phyloP scores from a whole-genome alignment of 2,329 filamentous ascomycete genomes.

The Diaporthe longicolla region DNA sequence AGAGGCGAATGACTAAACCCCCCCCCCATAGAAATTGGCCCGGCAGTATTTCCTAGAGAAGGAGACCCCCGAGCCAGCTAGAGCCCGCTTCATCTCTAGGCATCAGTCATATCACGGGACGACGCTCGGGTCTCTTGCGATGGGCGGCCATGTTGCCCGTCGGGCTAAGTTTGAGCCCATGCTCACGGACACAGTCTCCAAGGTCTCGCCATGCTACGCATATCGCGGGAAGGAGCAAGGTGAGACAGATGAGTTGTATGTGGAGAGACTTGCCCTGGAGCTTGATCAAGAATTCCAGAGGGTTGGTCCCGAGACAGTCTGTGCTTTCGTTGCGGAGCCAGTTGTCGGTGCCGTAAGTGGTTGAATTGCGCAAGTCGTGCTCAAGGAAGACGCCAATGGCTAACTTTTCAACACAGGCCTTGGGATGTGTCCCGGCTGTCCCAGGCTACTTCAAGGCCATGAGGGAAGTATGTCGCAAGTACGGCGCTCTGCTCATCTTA shows the following conservation, averaged over 20 bases:
- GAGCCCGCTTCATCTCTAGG: slow-evolving; percentile 77
- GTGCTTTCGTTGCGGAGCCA: slow-evolving; percentile 81
- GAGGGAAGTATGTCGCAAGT: slow-evolving; percentile 65
- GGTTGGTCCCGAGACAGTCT: slow-evolving; percentile 75
- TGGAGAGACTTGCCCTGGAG: slow-evolving; percentile 72
- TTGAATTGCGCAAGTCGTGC: neutral
- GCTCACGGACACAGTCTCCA: slow-evolving; percentile 68
- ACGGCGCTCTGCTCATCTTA: slow-evolving; percentile 69
- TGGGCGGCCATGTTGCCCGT: slow-evolving; percentile 73
- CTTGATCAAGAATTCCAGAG: slow-evolving; percentile 76
- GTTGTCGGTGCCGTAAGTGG: slow-evolving; percentile 77
- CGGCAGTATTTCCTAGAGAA: slow-evolving; percentile 75
- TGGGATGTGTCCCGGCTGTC: slow-evolving; percentile 66
- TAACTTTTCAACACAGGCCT: slow-evolving; percentile 53
- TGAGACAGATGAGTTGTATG: slow-evolving; percentile 72
- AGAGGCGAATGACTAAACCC: neutral
- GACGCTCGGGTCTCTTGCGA: slow-evolving; percentile 76
- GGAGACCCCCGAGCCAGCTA: slow-evolving; percentile 64
- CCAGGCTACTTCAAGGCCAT: slow-evolving; percentile 69
- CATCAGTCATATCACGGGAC: slow-evolving; percentile 79
- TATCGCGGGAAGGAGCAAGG: slow-evolving; percentile 68
- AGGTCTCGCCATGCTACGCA: slow-evolving; percentile 76
- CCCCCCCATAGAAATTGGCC: slow-evolving; percentile 64
- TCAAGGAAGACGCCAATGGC: neutral
- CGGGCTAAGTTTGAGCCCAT: slow-evolving; percentile 74